Evolutionary conservation across 2,329 filamentous ascomycete species (phyloP), one percentile per base, ranked within the genome.

Genomic region (Tetracladium maxilliforme): DNA sequence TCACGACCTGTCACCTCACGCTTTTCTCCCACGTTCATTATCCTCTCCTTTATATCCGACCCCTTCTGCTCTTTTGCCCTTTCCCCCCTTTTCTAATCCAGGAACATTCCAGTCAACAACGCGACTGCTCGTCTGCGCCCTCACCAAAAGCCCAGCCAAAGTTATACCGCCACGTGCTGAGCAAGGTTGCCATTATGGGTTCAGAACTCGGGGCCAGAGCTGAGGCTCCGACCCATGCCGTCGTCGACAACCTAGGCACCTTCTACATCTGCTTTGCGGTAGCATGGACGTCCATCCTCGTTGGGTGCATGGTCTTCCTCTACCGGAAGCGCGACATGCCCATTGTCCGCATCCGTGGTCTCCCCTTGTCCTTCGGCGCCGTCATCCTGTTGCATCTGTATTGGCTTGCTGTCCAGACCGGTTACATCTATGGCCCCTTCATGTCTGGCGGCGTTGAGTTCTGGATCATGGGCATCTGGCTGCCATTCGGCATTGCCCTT

Each of bases 381-480:
- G 33, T 47, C 13, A 18, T 32, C 8, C 27, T 36, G 11, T 34
- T 42, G 7, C 39, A 42, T 14, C 19, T 32, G 7, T 42, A 37
- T 23, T 32, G 25, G 14, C 19, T 35, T 14, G 32, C 35, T 3
- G 34, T 48, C 13, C 45, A 51, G 27, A 26, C 49, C 24, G 50
- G 47, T 26, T 33, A 42, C 2, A 37, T 39, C 13, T 35, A 45
- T 26, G 42, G 43, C 14, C 26, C 48, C 15, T 26, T 49, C 7
- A 38, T 52, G n/a, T 63, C 67, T 0, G 65, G 65, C 26, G 49
- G 57, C 12, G 53, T 54, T 10, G 66, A 74, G 44, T 78, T 59
- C 42, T 78, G 70, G 68, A 58, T 73, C 44, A 78, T 78, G 72
- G 62, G 64, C 32, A 54, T 70, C 28, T 72, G 68, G 42, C 51